Conservation (phyloP, 2,329 filamentous ascomycete genomes). For the Phaeosphaeria sp. region DNA sequence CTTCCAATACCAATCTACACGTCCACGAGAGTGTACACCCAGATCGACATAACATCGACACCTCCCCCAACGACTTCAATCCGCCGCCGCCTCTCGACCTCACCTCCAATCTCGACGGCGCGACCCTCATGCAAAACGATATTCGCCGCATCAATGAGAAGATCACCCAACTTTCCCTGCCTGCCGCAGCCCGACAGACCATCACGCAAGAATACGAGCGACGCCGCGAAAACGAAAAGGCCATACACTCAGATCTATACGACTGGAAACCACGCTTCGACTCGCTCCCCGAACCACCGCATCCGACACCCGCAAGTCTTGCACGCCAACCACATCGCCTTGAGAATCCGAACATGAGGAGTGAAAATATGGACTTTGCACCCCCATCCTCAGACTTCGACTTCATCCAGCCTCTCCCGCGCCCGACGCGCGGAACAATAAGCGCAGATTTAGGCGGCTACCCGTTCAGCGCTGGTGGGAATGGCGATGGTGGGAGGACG, state of each 20-base stretch:
- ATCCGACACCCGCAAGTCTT: not conserved
- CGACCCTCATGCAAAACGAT: slow-evolving; percentile 33
- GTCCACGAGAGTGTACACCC: not conserved
- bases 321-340: not conserved
- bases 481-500: not conserved
- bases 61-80: not conserved
- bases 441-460: slow-evolving; percentile 21
- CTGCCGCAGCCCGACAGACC: slow-evolving; percentile 10
- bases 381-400: slow-evolving; percentile 7
- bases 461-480: slow-evolving; percentile 16
- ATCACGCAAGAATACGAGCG: slow-evolving; percentile 25
- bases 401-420: slow-evolving; percentile 7
- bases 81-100: slow-evolving; percentile 6
- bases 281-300: slow-evolving; percentile 8
- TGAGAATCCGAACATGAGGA: slow-evolving; percentile 1
- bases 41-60: not conserved
- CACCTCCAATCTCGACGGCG: slow-evolving; percentile 22
- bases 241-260: slow-evolving; percentile 33
- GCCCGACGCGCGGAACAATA: slow-evolving; percentile 3
- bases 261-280: slow-evolving; percentile 19
- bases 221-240: slow-evolving; percentile 37
- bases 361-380: slow-evolving; percentile 3
- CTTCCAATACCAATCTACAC: not conserved
- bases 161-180: slow-evolving; percentile 35
- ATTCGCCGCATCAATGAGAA: slow-evolving; percentile 41